A percentile compares a stretch with the other conserved stretches of the same genome.
phyloP scores from a whole-genome alignment of 768 basidiomycete species.

The Rhodotorula babjevae region DNA sequence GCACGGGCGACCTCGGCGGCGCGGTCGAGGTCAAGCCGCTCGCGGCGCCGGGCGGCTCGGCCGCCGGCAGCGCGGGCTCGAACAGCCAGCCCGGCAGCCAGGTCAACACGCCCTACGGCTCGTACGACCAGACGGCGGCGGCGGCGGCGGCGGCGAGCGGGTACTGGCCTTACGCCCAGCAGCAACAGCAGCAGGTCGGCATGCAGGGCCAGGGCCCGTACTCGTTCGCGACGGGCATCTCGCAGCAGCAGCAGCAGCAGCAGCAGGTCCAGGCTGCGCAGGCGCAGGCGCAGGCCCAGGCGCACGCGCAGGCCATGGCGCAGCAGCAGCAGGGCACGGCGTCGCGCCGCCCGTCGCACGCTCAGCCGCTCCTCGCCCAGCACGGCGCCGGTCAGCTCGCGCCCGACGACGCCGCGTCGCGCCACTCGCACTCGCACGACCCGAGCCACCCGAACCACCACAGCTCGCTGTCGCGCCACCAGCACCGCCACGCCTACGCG shows the following conservation, averaged over 20 bases:
- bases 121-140: conserved; percentile 23
- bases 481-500: conserved; percentile 36
- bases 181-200: no score
- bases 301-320: background rate
- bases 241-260: conserved; percentile 3
- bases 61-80: background rate
- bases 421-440: conserved; percentile 39
- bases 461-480: conserved; percentile 21
- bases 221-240: background rate
- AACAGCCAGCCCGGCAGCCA: conserved; percentile 24
- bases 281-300: conserved; percentile 5
- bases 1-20: background rate
- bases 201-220: background rate
- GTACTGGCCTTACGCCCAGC: conserved; percentile 15
- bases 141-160: background rate
- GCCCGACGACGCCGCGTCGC: conserved; percentile 16
- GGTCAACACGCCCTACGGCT: conserved; percentile 29
- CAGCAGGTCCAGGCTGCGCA: conserved; percentile 7
- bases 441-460: conserved; percentile 36
- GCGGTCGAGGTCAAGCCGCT: background rate
- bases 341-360: background rate
- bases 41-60: background rate
- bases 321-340: background rate
- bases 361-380: conserved; percentile 1
- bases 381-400: background rate